These are phyloP conservation scores for Aspergillus ellipticus DNA, from an alignment of 495 filamentous ascomycete species.

Conservation along the genomic window DNA sequence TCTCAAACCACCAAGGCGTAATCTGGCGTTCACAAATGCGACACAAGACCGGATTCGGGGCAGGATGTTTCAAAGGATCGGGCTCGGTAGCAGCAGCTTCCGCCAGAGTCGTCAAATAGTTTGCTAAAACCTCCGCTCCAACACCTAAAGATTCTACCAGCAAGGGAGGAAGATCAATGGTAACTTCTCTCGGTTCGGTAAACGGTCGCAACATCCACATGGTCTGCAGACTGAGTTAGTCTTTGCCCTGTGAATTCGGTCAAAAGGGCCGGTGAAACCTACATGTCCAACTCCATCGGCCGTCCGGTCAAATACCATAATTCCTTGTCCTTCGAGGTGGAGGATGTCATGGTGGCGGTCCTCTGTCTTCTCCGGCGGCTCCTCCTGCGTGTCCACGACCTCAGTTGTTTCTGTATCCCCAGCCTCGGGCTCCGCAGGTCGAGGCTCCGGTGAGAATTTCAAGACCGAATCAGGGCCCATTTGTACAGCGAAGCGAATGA, in stretches of 20 bases:
- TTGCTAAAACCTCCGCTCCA: constrained; percentile 89
- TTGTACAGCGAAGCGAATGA: constrained; percentile 77
- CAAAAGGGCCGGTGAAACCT: constrained; percentile 2
- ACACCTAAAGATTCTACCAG: constrained; percentile 92
- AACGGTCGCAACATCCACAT: constrained; percentile 99
- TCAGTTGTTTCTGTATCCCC: constrained; percentile 17
- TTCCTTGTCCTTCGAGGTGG: constrained; percentile 90
- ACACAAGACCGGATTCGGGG: constrained; percentile 85
- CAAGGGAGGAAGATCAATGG: constrained; percentile 87
- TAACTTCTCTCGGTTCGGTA: constrained; percentile 81
- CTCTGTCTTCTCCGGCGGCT: constrained; percentile 38
- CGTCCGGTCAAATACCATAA: constrained; percentile 91
- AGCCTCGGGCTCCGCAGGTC: constrained; percentile 15
- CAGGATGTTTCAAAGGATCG: constrained; percentile 80
- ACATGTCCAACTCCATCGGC: constrained; percentile 85
- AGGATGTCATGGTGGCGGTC: constrained; percentile 53
- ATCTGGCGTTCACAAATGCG: constrained; percentile 97
- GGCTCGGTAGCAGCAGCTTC: constrained; percentile 84
- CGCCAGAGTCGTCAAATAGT: constrained; percentile 84
- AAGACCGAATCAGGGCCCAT: constrained; percentile 68
- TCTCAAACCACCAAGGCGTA: constrained; percentile 99
- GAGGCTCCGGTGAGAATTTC: constrained; percentile 53
- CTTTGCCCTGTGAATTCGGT: not conserved
- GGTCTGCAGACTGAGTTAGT: constrained; percentile 53
- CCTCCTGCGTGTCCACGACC: constrained; percentile 25